Evolutionary conservation across 352 stramenopile species (phyloP).

Genomic region (Globisporangium abappressorium): DNA sequence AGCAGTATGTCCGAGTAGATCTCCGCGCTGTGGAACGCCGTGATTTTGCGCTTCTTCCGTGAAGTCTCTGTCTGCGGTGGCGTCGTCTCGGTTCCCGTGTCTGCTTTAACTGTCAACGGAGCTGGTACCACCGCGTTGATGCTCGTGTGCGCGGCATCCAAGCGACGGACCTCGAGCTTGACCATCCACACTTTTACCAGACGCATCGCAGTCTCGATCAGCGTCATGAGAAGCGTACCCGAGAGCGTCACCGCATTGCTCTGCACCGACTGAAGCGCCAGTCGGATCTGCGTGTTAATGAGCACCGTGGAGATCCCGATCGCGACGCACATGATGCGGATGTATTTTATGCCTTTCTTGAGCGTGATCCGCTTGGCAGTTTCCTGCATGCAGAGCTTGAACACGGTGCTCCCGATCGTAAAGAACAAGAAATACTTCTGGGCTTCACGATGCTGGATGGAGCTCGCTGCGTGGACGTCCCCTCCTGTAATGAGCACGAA

Average conservation of each 20-base stretch:
- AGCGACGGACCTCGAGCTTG: background rate
- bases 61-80: background rate
- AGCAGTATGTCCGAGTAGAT: slow-evolving; percentile 43
- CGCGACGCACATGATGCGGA: slow-evolving; percentile 35
- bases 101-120: background rate
- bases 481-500: background rate
- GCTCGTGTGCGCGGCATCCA: background rate
- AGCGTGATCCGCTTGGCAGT: slow-evolving; percentile 24
- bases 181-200: background rate
- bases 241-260: background rate
- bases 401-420: slow-evolving; percentile 21
- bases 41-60: background rate
- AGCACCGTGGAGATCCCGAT: slow-evolving; percentile 25
- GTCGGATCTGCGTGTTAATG: slow-evolving; percentile 22
- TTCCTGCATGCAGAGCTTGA: slow-evolving; percentile 40
- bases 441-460: background rate
- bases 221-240: background rate
- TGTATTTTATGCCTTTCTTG: slow-evolving; percentile 26
- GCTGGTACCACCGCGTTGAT: background rate
- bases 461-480: background rate
- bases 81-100: background rate
- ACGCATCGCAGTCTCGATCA: background rate
- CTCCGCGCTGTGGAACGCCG: slow-evolving; percentile 18
- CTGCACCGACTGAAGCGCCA: slow-evolving; percentile 2
- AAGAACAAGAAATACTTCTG: slow-evolving; percentile 10